Conservation (phyloP, 2,329 filamentous ascomycete genomes). For the Amylocarpus encephaloides region DNA sequence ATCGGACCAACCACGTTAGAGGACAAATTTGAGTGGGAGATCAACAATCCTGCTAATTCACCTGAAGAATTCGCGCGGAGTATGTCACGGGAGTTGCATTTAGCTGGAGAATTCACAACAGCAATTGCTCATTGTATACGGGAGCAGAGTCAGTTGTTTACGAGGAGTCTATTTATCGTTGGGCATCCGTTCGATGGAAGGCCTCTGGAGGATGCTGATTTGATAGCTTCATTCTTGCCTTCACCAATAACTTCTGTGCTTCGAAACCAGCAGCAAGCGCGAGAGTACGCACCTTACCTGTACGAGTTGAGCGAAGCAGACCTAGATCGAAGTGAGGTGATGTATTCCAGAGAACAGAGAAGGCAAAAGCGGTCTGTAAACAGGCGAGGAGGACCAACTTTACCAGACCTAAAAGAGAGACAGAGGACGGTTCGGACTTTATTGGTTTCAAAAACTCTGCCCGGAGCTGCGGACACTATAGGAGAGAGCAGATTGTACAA, state of each 20-base stretch:
- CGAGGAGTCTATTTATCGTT: constrained; percentile 84
- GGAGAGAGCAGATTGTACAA: constrained; percentile 88
- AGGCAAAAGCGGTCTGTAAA: constrained; percentile 95
- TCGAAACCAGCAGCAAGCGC: constrained; percentile 84
- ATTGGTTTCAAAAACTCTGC: constrained; percentile 86
- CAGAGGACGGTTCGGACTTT: constrained; percentile 89
- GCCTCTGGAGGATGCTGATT: constrained; percentile 84
- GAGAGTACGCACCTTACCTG: constrained; percentile 88
- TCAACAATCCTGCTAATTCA: constrained; percentile 89
- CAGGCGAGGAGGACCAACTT: constrained; percentile 79
- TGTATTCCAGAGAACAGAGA: constrained; percentile 87
- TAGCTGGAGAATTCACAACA: constrained; percentile 93
- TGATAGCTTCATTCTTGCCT: constrained; percentile 77
- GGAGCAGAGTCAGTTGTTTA: constrained; percentile 92
- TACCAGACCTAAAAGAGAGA: constrained; percentile 94
- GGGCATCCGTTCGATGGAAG: constrained; percentile 94
- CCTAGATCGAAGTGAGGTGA: constrained; percentile 82
- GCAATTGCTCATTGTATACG: constrained; percentile 97
- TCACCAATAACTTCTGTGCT: constrained; percentile 79
- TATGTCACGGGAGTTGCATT: constrained; percentile 83
- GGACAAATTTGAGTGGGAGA: constrained; percentile 98
- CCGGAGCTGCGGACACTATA: constrained; percentile 71
- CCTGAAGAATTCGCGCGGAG: constrained; percentile 88
- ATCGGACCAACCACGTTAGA: constrained; percentile 91
- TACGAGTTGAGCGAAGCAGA: constrained; percentile 92